Conservation (phyloP, 2,329 filamentous ascomycete species). For the Passalora sequoiae region DNA sequence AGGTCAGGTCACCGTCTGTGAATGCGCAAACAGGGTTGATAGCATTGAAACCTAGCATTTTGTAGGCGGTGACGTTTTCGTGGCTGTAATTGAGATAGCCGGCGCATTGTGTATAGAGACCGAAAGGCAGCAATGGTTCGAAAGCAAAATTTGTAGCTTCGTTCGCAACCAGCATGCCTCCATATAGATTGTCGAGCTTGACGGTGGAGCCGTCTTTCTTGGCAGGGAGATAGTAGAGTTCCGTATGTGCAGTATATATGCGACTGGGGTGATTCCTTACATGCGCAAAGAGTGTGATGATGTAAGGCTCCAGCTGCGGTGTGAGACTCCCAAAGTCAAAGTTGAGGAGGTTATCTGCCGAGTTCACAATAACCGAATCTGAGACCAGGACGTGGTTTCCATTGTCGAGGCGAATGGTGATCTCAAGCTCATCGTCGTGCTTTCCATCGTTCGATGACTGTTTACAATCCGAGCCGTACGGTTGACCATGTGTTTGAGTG, state of each 20-base stretch:
- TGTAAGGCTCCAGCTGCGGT: conserved; percentile 33
- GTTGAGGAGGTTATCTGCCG: conserved; percentile 34
- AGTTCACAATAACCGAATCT: conserved; percentile 34
- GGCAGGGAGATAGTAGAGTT: conserved; percentile 40
- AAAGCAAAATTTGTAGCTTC: conserved; percentile 30
- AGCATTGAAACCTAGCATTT: conserved; percentile 44
- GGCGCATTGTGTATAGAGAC: conserved; percentile 42
- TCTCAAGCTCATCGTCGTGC: conserved; percentile 9
- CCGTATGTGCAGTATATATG: conserved; percentile 33
- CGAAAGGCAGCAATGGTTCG: conserved; percentile 43
- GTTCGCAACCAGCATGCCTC: conserved; percentile 42
- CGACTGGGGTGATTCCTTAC: conserved; percentile 16
- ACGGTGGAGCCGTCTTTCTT: conserved; percentile 43
- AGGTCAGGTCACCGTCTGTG: conserved; percentile 36
- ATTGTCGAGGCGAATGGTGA: conserved; percentile 16
- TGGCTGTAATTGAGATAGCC: conserved; percentile 32
- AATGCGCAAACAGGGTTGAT: conserved; percentile 43
- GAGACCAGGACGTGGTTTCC: conserved; percentile 15
- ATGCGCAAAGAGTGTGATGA: conserved; percentile 32
- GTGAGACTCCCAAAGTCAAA: conserved; percentile 34
- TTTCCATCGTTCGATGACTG: neutral
- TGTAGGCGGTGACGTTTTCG: conserved; percentile 38
- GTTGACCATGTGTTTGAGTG: conserved; percentile 37
- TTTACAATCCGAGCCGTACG: conserved; percentile 20
- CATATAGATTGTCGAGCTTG: conserved; percentile 46